Base-by-base conservation (phyloP, 2,329 filamentous ascomycete genomes). In the Aureobasidium sp. region DNA sequence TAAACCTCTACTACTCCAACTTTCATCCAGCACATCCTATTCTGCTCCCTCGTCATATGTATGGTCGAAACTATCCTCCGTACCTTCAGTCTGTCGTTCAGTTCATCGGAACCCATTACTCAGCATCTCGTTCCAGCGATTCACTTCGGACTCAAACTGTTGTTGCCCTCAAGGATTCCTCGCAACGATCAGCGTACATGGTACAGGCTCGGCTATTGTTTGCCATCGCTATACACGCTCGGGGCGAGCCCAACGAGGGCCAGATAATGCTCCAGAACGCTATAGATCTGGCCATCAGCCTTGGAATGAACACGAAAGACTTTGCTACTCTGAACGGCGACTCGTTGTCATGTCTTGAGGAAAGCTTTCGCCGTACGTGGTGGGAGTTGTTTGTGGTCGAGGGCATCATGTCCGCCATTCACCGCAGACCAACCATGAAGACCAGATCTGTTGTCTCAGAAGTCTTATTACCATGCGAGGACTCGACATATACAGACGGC, bases 311-410 rank as follows among this genome's bases (percentile, higher is more conserved):
- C 70, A 84, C 83, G 8, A 79, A 83, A 53, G 80, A 82, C 0
- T 96, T 86, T 71, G 86, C 90, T 0, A 75, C 80, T 0, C 74
- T 80, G 6, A 79, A 90, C 67, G 87, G 88, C 17, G 78, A 81
- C 31, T 84, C 84, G 5, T 84, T 87, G 64, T 79, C 84, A 0
- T 79, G 91, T 2, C 72, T 92, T 2, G 89, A 92, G 70, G 92
- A 97, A 74, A 90, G 87, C 71, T 88, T 90, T 84, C 84, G 91
- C 17, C 82, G 92, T 63, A 97, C 91, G 1, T 97, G 91, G 91
- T 97, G 92, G 92, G 91, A 84, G 67, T 69, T 90, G 37, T 93
- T 87, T 70, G 83, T 90, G 17, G 83, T 90, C 14, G 91, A 96
- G 71, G 90, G 88, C 60, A 88, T 96, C 82, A 82, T 95, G 67